Evolutionary conservation across 2,329 filamentous ascomycete species (phyloP), one percentile per base, ranked within the genome.

Genomic region (Epichloe gansuensis): DNA sequence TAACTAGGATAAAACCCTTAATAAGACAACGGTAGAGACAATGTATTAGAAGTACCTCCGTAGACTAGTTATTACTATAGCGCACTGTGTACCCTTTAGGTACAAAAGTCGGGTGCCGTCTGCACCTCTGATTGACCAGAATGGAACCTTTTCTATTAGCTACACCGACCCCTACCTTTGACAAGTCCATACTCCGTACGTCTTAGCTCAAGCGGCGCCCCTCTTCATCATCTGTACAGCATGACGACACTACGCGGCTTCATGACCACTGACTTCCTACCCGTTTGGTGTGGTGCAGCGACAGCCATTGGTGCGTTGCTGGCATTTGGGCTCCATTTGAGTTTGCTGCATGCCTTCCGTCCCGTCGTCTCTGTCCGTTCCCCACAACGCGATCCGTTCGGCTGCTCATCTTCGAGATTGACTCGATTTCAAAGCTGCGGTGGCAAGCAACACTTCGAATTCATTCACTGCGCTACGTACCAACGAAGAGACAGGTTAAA

Each of bases 341-440:
- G 47, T 51, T 50, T 50, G 48, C 49, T 28, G 11, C 31, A 38
- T 46, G 49, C 15, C 9, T 46, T 51, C 42, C 42, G 38, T 39
- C 49, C 42, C 37, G 35, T 28, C 23, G 17, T 21, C 17, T 21
- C 17, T 2, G 17, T n/a, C 23, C 12, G 47, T 41, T 41, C 46
- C 15, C 31, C 17, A 9, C 31, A 23, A 48, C 8, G 28, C 15
- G 12, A 48, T 46, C n/a, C 13, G 5, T 11, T 6, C 13, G 25
- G 28, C 44, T 46, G 21, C 1, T 4, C 28, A 31, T 31, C 9
- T 11, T 9, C 9, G 28, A 9, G 8, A 9, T 1, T 31, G 28
- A 8, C 28, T 9, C 28, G 3, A 31, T 31, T 3, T 23, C 44
- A 17, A 31, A 15, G 44, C 25, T 44, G 21, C 42, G 41, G 21